These are phyloP conservation scores for Epichloe hybrida DNA, from an alignment of 2,329 filamentous ascomycete species.

Conservation along the genomic window DNA sequence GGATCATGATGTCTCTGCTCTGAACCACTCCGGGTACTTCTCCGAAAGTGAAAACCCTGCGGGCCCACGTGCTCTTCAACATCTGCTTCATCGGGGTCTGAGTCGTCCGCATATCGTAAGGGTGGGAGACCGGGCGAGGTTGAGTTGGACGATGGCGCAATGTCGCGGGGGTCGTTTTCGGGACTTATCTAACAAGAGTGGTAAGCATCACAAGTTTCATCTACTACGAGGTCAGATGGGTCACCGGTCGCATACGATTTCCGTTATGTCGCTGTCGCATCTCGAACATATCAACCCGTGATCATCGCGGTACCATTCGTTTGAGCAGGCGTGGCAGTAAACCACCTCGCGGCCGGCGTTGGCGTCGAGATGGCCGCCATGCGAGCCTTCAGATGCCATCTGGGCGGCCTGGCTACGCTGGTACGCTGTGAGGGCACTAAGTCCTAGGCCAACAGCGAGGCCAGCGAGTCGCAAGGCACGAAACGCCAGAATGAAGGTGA, in stretches of 20 bases:
- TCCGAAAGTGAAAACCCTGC: constrained; percentile 27
- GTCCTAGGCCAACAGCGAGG: constrained; percentile 44
- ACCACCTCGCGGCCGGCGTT: constrained; percentile 53
- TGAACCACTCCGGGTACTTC: constrained; percentile 18
- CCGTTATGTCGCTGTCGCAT: constrained; percentile 68
- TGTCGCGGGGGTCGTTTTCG: constrained; percentile 48
- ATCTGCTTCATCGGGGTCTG: constrained; percentile 46
- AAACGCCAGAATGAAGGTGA: constrained; percentile 35
- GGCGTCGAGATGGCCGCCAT: constrained; percentile 33
- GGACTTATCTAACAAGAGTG: constrained; percentile 30
- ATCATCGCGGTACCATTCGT: constrained; percentile 69
- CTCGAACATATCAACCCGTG: constrained; percentile 56
- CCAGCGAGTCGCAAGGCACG: constrained; percentile 39
- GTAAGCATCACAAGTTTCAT: constrained; percentile 7
- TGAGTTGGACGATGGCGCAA: constrained; percentile 16
- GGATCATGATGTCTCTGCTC: constrained; percentile 17
- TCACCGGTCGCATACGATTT: constrained; percentile 55
- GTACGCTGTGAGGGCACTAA: constrained; percentile 42
- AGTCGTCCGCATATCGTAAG: constrained; percentile 25
- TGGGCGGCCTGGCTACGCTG: constrained; percentile 30
- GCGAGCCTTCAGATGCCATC: constrained; percentile 21
- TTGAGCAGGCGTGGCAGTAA: constrained; percentile 68
- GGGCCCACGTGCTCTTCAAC: constrained; percentile 39
- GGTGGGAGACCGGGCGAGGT: constrained; percentile 18
- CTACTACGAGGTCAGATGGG: neutral